Evolutionary conservation across 2,329 filamentous ascomycete genomes (phyloP), one percentile per base, ranked within the genome.

Genomic region (Aureobasidium sp.): DNA sequence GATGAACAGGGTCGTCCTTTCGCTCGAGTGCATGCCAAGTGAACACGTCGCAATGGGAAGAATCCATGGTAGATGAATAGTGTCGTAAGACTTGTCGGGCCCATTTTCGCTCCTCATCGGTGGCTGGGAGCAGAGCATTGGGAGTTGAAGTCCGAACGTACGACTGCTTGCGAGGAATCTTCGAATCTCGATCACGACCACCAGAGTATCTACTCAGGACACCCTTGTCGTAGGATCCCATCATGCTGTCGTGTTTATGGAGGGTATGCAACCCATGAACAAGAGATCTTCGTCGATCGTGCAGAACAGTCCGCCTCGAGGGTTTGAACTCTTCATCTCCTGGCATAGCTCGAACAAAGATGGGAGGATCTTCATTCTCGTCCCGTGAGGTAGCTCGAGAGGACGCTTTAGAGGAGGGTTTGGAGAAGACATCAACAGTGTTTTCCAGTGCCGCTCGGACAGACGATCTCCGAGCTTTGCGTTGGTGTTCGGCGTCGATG

Each of bases 1-100:
- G 57, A 42, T 60, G 57, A 17, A 60, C 57, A 17, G 57, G 57
- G 14, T 60, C 57, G 27, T 41, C 45, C 31, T 44, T 45, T 15
- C 57, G 57, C 8, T 60, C 57, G 5, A 60, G 34, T n/a, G 57
- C 57, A 34, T 60, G 57, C 57, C 57, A 60, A 12, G 57, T 60
- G 36, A 60, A 60, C 11, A 60, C 45, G 3, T 60, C 37, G 36
- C 57, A 60, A 5, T 60, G 45, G 3, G 57, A 51, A 36, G 45
- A 29, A 34, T 60, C 45, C 44, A 60, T n/a, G 5, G 57, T 45
- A 34, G 57, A 17, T 3, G 44, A 60, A 14, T 51, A 51, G 20
- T 51, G 51, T 25, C 45, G 34, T 15, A 60, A 22, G 4, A 60
- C 45, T 22, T 60, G 34, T 42, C 57, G 44, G 9, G 45, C 57